Base-by-base conservation (phyloP, 768 basidiomycete species). In the Mycena vulgaris region DNA sequence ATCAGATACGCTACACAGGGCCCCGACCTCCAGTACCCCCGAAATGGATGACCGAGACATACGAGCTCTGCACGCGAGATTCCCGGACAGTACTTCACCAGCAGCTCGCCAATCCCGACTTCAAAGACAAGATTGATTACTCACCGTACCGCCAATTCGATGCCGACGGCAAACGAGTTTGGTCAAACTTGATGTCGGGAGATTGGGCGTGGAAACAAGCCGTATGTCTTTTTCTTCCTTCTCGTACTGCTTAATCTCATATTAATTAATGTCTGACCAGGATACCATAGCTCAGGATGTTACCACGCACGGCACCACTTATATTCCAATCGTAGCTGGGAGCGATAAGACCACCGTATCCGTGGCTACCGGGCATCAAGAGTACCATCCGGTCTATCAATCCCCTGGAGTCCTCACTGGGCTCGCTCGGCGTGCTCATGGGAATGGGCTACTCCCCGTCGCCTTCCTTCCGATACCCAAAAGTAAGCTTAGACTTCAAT, bases 131-230 rank as follows among this genome's bases (percentile, higher is more conserved):
- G 6, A 66, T 78, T 17, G 69, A 81, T 37, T 56, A 21, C 49
- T 71, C 1, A 23, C 80, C 79, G 2, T 78, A 77, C 66, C 73
- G 45, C 5, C 73, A 79, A 56, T 80, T 77, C 56, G 68, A 73
- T 45, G 30, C 27, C 7, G 33, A 39, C 11, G 75, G 71, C 2
- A 60, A 78, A 5, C 64, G 76, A 1, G 57, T 68, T 6, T 83
- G 71, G 58, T 75, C 74, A 0, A 78, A 82, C 64, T 49, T 84
- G 0, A 82, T 85, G 81, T 83, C 82, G 2, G 82, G 75, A 3
- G 65, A 81, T 61, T 83, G 82, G 82, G 75, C 79, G 0, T 80
- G 75, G 74, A 72, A 68, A 25, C 74, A 83, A 68, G 78, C 80
- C 19, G 83, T 83, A 67, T 4, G 74, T 63, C 9, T 27, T 31